A percentile compares a stretch with the other conserved stretches of the same genome.
These are phyloP conservation scores for Coprinopsis cinerea DNA, from an alignment of 768 basidiomycete genomes.

Conservation along the genomic window DNA sequence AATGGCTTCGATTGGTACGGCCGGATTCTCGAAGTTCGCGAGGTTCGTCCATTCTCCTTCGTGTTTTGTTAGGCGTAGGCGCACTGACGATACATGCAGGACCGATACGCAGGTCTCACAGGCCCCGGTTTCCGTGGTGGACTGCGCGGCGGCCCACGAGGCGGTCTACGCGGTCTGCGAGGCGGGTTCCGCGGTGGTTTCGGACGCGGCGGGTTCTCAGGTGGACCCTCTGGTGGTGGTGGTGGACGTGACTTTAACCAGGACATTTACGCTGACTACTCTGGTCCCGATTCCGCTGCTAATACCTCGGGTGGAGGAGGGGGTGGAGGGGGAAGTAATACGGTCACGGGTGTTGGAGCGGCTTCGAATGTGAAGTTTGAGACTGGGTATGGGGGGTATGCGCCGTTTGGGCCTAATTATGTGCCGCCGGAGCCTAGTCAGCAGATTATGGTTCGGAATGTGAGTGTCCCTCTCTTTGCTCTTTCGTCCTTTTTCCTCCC, in stretches of 20 bases:
- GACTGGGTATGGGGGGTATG: too few relatives aligned
- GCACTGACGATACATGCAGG: conserved; percentile 34
- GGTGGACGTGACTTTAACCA: conserved; percentile 75
- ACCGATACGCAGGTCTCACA: conserved; percentile 83
- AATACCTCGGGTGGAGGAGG: conserved; percentile 33
- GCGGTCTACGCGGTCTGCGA: conserved; percentile 42
- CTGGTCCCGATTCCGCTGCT: conserved; percentile 72
- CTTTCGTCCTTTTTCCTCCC: neutral
- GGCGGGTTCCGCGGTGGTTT: conserved; percentile 44
- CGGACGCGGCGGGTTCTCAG: conserved; percentile 52
- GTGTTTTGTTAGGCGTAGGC: neutral
- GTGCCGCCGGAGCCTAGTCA: conserved; percentile 80
- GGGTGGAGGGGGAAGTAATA: conserved; percentile 28
- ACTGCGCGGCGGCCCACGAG: conserved; percentile 36
- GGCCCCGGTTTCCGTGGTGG: conserved; percentile 59
- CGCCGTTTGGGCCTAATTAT: conserved; percentile 19
- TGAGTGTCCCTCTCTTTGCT: conserved; percentile 40
- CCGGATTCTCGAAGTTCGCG: conserved; percentile 89
- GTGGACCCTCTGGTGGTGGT: conserved; percentile 36
- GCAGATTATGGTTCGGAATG: conserved; percentile 98
- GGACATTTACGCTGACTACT: conserved; percentile 89
- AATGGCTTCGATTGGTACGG: conserved; percentile 98
- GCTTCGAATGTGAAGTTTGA: conserved; percentile 11
- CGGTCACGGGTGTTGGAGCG: conserved; percentile 21
- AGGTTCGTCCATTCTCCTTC: conserved; percentile 46